These are phyloP conservation scores for Puccinia horiana DNA, from an alignment of 1,284 basidiomycete species.

Conservation along the genomic window DNA sequence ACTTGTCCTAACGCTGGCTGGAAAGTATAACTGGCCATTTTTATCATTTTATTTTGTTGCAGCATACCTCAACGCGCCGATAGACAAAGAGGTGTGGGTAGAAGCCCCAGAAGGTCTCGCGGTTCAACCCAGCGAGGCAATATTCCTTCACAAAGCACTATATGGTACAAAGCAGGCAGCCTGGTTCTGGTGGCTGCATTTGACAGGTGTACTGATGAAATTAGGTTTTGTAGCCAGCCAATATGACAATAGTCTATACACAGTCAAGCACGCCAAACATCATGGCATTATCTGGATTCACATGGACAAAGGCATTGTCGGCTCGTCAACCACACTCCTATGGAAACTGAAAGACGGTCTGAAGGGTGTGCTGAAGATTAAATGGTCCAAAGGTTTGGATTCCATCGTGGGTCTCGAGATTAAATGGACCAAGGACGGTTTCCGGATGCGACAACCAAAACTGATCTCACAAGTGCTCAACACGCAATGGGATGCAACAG, in stretches of 20 bases:
- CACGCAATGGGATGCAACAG: background rate
- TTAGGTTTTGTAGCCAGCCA: background rate
- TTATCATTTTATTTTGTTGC: slow-evolving; percentile 29
- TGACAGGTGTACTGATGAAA: background rate
- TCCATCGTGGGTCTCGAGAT: slow-evolving; percentile 17
- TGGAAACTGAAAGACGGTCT: background rate
- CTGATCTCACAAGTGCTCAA: background rate
- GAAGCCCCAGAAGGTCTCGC: background rate
- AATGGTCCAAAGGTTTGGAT: background rate
- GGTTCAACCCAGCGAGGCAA: background rate
- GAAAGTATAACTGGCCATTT: background rate
- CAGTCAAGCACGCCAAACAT: background rate
- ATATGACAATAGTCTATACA: slow-evolving; percentile 15
- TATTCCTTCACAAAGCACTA: background rate
- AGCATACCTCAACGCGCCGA: slow-evolving; percentile 23
- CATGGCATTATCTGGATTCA: slow-evolving; percentile 15
- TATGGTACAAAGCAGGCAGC: slow-evolving; percentile 24
- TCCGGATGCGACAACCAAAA: background rate
- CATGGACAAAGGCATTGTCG: slow-evolving; percentile 24
- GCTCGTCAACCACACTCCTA: background rate
- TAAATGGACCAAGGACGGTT: background rate
- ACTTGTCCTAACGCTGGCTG: background rate
- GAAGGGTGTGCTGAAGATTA: background rate
- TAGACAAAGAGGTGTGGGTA: slow-evolving; percentile 19
- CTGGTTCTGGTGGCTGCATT: slow-evolving; percentile 20